A percentile compares a stretch with the other conserved stretches of the same genome.
Conservation (phyloP, 140 eudicot genomes). For the Oenanthe javanica region DNA sequence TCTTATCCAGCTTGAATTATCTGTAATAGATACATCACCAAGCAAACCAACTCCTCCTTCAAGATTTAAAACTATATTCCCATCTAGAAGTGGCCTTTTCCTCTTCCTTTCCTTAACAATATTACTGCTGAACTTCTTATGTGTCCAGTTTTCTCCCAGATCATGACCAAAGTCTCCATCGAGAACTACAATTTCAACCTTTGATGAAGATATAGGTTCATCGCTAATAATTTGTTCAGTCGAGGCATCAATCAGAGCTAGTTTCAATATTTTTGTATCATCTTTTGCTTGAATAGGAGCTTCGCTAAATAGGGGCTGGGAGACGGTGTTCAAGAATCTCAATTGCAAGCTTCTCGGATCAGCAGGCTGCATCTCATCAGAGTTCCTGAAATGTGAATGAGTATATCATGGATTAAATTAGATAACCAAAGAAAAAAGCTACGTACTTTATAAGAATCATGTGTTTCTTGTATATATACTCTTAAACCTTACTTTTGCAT, state of each 20-base stretch:
- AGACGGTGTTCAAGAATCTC: background rate
- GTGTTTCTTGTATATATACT: background rate
- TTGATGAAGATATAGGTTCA: background rate
- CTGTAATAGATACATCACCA: slow-evolving; percentile 37
- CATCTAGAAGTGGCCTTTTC: slow-evolving; percentile 67
- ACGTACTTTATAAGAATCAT: background rate
- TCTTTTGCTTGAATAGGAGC: background rate
- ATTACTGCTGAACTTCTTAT: slow-evolving; percentile 62
- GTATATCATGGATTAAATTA: background rate
- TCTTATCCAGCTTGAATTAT: slow-evolving; percentile 54
- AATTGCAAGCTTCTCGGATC: background rate
- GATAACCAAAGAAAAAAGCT: no score
- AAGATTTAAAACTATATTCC: slow-evolving; percentile 26
- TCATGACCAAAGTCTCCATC: slow-evolving; percentile 87
- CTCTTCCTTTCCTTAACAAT: slow-evolving; percentile 71
- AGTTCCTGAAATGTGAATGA: background rate
- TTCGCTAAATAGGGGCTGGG: background rate
- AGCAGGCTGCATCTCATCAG: background rate
- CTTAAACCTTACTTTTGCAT: no score
- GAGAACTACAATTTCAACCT: slow-evolving; percentile 45
- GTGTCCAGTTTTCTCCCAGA: slow-evolving; percentile 58
- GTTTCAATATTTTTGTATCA: no score
- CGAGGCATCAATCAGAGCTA: background rate
- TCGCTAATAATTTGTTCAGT: background rate
- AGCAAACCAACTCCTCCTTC: slow-evolving; percentile 30